A percentile compares a stretch with the other conserved stretches of the same genome.
Evolutionary conservation across 371 early-diverging fungal genomes (phyloP).

Genomic region (Smittium culicis): DNA sequence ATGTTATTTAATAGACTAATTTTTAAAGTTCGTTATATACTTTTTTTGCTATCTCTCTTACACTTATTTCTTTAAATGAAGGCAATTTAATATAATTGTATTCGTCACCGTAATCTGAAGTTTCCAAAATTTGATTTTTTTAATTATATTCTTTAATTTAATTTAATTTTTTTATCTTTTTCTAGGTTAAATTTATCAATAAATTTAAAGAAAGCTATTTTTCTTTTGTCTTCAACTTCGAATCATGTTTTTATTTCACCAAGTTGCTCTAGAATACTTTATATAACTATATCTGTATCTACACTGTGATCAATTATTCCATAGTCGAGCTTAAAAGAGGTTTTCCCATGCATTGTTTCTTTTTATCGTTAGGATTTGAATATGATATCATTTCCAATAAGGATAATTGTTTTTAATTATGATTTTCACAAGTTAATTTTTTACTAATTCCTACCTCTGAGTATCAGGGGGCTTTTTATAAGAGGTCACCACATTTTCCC

Average conservation of each 20-base stretch:
- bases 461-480: no score
- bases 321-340: background rate
- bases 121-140: background rate
- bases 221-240: background rate
- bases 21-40: background rate
- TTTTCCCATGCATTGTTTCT: background rate
- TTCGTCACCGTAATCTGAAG: background rate
- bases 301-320: background rate
- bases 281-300: background rate
- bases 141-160: background rate
- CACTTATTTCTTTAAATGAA: background rate
- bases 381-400: background rate
- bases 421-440: no score
- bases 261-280: background rate
- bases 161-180: background rate
- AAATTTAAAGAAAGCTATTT: background rate
- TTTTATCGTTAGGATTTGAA: background rate
- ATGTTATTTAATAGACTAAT: background rate
- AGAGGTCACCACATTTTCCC: no score
- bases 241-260: background rate
- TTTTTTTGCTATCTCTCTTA: background rate
- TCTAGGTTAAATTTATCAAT: background rate
- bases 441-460: no score
- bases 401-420: background rate
- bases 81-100: background rate